These are phyloP conservation scores for Selaginella moellendorffii DNA, from an alignment of 75 land plant species.

Conservation along the genomic window DNA sequence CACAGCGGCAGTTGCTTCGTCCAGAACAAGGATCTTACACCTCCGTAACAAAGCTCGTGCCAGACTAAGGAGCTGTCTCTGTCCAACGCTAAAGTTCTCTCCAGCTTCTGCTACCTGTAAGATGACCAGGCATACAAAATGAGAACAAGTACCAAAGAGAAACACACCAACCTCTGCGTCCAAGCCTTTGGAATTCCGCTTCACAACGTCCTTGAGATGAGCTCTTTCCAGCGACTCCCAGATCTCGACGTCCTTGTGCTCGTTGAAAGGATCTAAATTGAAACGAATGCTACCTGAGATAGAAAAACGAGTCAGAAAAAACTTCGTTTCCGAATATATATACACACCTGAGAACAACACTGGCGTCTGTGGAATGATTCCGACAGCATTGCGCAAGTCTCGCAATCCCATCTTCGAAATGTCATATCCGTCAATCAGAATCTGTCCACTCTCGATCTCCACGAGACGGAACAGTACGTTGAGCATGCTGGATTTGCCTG, in stretches of 20 bases:
- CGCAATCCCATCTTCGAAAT: conserved; percentile 58
- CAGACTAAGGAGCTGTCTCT: conserved; percentile 89
- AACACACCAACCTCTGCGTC: conserved; percentile 66
- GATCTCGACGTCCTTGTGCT: conserved; percentile 84
- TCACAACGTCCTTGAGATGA: conserved; percentile 78
- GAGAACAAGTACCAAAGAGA: background rate
- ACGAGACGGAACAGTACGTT: conserved; percentile 89
- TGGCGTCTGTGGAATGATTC: conserved; percentile 93
- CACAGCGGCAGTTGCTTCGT: conserved; percentile 99
- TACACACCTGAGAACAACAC: conserved; percentile 88
- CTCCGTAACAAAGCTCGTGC: conserved; percentile 82
- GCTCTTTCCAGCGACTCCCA: conserved; percentile 98
- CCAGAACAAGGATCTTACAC: conserved; percentile 94
- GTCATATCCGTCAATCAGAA: conserved; percentile 66
- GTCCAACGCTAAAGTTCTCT: conserved; percentile 97
- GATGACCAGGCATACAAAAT: background rate
- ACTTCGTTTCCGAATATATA: too few relatives aligned
- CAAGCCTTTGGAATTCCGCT: conserved; percentile 68
- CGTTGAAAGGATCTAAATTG: conserved; percentile 90
- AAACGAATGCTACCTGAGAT: conserved; percentile 69
- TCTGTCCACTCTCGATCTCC: conserved; percentile 67
- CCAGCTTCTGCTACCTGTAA: conserved; percentile 74
- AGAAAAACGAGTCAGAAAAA: too few relatives aligned
- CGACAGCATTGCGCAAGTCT: conserved; percentile 63
- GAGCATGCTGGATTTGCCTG: conserved; percentile 96